Evolutionary conservation across 331 rosid species (phyloP).

Genomic region (Malus hybrid): DNA sequence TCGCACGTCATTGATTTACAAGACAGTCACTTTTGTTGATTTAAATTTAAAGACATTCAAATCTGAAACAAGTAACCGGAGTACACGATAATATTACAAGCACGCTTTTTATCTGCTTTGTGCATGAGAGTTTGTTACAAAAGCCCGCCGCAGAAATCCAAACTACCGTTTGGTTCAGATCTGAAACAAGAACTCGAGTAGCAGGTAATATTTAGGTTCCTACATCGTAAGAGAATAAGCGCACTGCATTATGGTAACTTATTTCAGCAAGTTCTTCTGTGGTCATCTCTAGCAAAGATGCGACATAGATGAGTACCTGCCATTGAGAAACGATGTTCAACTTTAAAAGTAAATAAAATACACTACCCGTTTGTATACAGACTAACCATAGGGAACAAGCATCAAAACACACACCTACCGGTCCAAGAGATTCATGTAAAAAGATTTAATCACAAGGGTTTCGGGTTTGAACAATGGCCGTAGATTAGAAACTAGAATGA

Average conservation of each 20-base stretch:
- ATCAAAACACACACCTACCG: neutral
- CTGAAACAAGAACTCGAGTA: neutral
- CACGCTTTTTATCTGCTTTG: neutral
- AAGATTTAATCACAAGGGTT: neutral
- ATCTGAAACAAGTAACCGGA: neutral
- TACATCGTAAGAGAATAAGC: slow-evolving; percentile 41
- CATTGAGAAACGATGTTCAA: neutral
- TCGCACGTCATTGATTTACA: too few relatives aligned
- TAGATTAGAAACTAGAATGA: neutral
- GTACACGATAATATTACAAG: neutral
- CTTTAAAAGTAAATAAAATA: neutral
- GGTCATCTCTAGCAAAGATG: slow-evolving; percentile 53
- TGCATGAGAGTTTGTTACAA: neutral
- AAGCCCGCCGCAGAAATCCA: neutral
- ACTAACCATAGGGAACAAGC: neutral
- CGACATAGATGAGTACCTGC: slow-evolving; percentile 50
- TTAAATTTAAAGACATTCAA: neutral
- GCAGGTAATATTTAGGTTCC: neutral
- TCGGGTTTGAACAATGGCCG: neutral
- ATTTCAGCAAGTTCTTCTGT: slow-evolving; percentile 60
- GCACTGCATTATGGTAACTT: slow-evolving; percentile 50
- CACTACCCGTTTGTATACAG: neutral
- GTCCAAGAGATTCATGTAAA: neutral
- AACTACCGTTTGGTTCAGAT: neutral
- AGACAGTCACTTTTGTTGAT: too few relatives aligned